Base-by-base conservation (phyloP, 1,284 basidiomycete species). In the Leccinum fallax region DNA sequence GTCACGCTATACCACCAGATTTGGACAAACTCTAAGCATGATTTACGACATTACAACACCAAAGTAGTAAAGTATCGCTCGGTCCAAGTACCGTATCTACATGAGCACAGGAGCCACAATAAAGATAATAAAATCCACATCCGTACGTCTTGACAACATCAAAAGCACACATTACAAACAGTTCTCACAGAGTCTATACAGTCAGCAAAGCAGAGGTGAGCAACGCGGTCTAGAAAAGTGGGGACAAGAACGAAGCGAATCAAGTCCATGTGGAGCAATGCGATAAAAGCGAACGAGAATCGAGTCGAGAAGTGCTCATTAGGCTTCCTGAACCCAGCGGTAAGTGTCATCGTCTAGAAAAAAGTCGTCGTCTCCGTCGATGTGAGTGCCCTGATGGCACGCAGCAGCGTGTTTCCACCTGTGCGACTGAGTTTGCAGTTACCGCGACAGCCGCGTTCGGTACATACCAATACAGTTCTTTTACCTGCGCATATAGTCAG, bases 371-470 rank as follows among this genome's bases (percentile, higher is more conserved):
- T 90, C 87, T 21, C 85, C 86, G 2, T 76, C 71, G 53, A 89
- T 74, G 15, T 76, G 80, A 2, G 81, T 83, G 28, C 82, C 81
- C 62, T 84, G 82, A 66, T 92, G 90, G 66, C 90, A 92, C 11
- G 80, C 63, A 1, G 87, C 87, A 24, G 90, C 89, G 67, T 92
- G 90, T 73, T 92, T 92, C 90, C 89, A 93, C 88, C 88, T 92
- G 63, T 28, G n/a, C 19, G 28, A 55, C 51, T 65, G 58, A 69
- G 66, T 57, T 57, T 19, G 36, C 38, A 13, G 28, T 38, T 9
- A 55, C 26, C 16, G n/a, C 34, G 21, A 28, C 36, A 38, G 57
- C 53, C 57, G 53, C 19, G 36, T 53, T 53, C 10, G 36, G 61
- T 36, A 76, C 81, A 46, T 67, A 90, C 89, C 90, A 92, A 66